These are phyloP conservation scores for Colletotrichum euphorbiae DNA, from an alignment of 2,329 filamentous ascomycete species.

Conservation along the genomic window DNA sequence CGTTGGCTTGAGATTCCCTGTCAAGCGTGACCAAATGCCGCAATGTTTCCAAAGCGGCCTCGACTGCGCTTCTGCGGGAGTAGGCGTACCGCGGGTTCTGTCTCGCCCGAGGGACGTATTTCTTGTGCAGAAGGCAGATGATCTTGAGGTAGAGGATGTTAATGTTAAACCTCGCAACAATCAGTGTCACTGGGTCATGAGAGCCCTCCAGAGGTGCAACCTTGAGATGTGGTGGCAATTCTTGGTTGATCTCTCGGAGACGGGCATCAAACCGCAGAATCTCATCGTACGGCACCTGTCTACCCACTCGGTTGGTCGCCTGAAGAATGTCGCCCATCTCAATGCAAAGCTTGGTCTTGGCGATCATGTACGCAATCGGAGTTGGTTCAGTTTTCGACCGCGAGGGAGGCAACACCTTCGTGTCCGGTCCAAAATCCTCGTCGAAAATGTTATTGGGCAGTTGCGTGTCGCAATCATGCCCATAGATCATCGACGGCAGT, in stretches of 20 bases:
- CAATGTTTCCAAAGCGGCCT: slow-evolving; percentile 86
- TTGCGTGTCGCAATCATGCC: slow-evolving; percentile 80
- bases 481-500: slow-evolving; percentile 76
- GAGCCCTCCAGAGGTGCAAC: slow-evolving; percentile 80
- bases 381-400: slow-evolving; percentile 78
- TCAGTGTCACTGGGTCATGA: slow-evolving; percentile 83
- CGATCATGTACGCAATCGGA: slow-evolving; percentile 82
- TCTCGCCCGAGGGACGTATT: slow-evolving; percentile 82
- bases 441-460: slow-evolving; percentile 84
- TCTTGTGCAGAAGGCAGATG: slow-evolving; percentile 87
- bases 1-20: slow-evolving; percentile 77
- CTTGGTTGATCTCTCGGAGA: slow-evolving; percentile 70
- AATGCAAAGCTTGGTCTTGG: slow-evolving; percentile 74
- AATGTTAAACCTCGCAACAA: slow-evolving; percentile 86
- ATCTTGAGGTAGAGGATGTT: slow-evolving; percentile 91
- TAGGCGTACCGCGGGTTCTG: slow-evolving; percentile 85
- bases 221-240: slow-evolving; percentile 83
- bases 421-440: slow-evolving; percentile 79
- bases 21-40: slow-evolving; percentile 81
- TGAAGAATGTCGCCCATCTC: slow-evolving; percentile 80
- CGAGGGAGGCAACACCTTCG: slow-evolving; percentile 74
- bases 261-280: slow-evolving; percentile 71
- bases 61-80: slow-evolving; percentile 85
- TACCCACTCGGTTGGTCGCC: slow-evolving; percentile 67
- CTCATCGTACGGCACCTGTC: slow-evolving; percentile 71